Evolutionary conservation across 1,284 basidiomycete genomes (phyloP), one percentile per base, ranked within the genome.

Genomic region (Flammula alnicola): DNA sequence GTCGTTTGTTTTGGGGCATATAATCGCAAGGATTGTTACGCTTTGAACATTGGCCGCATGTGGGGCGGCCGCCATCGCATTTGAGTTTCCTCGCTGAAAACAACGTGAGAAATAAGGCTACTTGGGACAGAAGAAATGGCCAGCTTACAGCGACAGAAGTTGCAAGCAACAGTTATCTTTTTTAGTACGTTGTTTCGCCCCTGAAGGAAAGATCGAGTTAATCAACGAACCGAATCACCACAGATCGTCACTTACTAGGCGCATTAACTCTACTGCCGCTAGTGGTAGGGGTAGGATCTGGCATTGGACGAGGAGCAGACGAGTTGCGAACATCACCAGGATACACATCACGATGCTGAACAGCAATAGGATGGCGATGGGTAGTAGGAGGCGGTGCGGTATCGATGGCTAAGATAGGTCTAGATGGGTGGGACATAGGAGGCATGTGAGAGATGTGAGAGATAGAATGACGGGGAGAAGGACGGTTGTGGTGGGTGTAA

Each of bases 161-260:
- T 90, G 73, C 88, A 91, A 40, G 88, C 88, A 42, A 91, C 87
- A 14, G 85, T 88, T 49, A 90, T 91, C n/a, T 69, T 91, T 91
- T 74, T 89, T 89, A 37, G 81, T 77, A 46, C 86, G 77, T 56
- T 78, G 77, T 58, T 79, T 84, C 61, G 36, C 49, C 42, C 59
- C 59, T 60, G n/a, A n/a, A n/a, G n/a, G 29, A 33, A 33, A 63
- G 17, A 39, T 52, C 32, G 40, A 36, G 33, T 30, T 32, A 44
- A 44, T 31, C 29, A 29, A 35, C 16, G 40, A 27, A 38, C 46
- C 8, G n/a, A 20, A 33, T 43, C 44, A 48, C 26, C 16, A 36
- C 43, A 42, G 38, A 36, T 11, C 37, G 26, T 37, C 23, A 66
- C 72, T 56, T 48, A 73, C 73, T 69, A 19, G 67, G 63, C 47